Percentiles rank a stretch among this genome's conserved stretches.
Evolutionary conservation across 768 basidiomycete genomes (phyloP).

Genomic region (Amanita rubescens): DNA sequence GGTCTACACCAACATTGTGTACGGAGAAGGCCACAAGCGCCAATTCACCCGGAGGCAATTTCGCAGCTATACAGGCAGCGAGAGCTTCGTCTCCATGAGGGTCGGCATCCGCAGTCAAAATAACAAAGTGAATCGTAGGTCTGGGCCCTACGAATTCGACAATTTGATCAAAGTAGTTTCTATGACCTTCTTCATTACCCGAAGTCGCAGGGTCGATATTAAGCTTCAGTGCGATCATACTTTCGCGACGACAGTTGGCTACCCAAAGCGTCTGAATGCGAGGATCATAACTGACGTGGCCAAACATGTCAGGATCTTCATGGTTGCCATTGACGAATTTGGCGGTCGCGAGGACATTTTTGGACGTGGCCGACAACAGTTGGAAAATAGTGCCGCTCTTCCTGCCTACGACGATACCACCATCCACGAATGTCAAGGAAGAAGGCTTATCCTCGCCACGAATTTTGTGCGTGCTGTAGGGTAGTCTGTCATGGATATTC

Average conservation of each 20-base stretch:
- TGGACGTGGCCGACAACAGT: conserved; percentile 67
- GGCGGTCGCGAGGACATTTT: conserved; percentile 67
- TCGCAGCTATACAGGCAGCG: conserved; percentile 79
- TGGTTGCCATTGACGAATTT: conserved; percentile 64
- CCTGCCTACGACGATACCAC: conserved; percentile 78
- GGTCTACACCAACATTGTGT: conserved; percentile 86
- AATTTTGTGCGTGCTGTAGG: conserved; percentile 71
- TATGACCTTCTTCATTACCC: conserved; percentile 53
- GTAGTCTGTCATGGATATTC: conserved; percentile 71
- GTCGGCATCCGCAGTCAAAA: conserved; percentile 78
- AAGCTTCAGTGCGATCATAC: conserved; percentile 74
- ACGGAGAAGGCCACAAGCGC: conserved; percentile 84
- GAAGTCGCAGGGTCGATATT: conserved; percentile 55
- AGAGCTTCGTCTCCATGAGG: conserved; percentile 77
- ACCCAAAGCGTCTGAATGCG: conserved; percentile 85
- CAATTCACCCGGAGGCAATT: conserved; percentile 66
- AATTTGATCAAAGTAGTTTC: conserved; percentile 72
- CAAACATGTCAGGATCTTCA: conserved; percentile 83
- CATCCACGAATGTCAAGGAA: conserved; percentile 78
- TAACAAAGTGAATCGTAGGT: conserved; percentile 84
- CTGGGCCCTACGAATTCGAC: conserved; percentile 80
- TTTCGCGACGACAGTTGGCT: conserved; percentile 78
- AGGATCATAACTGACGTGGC: conserved; percentile 79
- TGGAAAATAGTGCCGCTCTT: conserved; percentile 84
- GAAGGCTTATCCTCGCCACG: conserved; percentile 77